Evolutionary conservation across 164 flowering plant genomes (phyloP).

Genomic region (Magnolia officinalis): DNA sequence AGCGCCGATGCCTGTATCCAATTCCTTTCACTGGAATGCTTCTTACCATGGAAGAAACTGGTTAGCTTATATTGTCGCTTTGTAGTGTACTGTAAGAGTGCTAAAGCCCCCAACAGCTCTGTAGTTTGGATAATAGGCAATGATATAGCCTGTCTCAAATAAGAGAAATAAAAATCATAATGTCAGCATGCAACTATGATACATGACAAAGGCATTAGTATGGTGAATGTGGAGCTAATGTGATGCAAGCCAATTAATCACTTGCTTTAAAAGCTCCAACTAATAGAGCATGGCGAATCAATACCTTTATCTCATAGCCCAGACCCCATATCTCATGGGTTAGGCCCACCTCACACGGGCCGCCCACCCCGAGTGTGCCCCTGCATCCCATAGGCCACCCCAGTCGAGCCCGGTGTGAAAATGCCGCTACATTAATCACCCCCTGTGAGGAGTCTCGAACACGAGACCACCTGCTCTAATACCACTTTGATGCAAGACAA

Average conservation of each 20-base stretch:
- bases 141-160: slow-evolving; percentile 53
- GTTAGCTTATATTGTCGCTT: slow-evolving; percentile 34
- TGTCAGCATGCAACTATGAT: not conserved
- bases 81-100: slow-evolving; percentile 40
- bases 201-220: not conserved
- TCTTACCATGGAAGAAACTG: slow-evolving; percentile 30
- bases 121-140: slow-evolving; percentile 43
- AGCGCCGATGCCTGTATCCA: slow-evolving; percentile 56
- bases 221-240: not conserved
- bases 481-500: not conserved
- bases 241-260: too few species aligned
- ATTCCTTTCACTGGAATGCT: slow-evolving; percentile 41
- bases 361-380: too few species aligned
- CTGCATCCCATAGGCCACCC: too few species aligned
- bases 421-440: too few species aligned
- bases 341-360: too few species aligned
- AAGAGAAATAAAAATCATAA: not conserved
- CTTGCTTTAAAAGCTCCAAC: too few species aligned
- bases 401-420: too few species aligned
- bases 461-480: too few species aligned
- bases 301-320: too few species aligned
- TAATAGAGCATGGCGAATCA: too few species aligned
- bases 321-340: too few species aligned
- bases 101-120: slow-evolving; percentile 51
- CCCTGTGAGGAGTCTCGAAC: too few species aligned